Evolutionary conservation across 2,329 filamentous ascomycete genomes (phyloP), one percentile per base, ranked within the genome.

Genomic region (Aspergillus sp.): DNA sequence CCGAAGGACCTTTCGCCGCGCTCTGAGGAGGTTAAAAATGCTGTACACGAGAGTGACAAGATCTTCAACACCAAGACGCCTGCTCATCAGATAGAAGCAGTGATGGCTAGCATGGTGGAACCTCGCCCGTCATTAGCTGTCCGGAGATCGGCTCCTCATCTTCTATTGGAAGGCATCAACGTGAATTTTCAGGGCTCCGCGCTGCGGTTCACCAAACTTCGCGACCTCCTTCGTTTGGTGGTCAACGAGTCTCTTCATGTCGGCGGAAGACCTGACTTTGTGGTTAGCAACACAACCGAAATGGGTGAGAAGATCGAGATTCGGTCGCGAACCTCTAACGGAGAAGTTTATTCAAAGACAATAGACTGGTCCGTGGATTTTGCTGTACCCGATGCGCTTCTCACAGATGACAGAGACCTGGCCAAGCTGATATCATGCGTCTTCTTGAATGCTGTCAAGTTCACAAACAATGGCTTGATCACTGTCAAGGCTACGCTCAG

Each of bases 401-500:
- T 76, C 45, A 78, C 85, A 44, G 85, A 88, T 65, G 85, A 88
- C 67, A 81, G 84, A 63, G 85, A 88, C 59, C 72, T 88, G 36
- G 81, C 82, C 44, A 88, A 88, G 66, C 74, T 87, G 64, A 81
- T 88, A 2, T 87, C 84, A 3, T 86, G 84, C 61, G 81, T 88
- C 3, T 82, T 85, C 42, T 66, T 86, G 30, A 90, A 90, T 67
- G 87, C 87, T 3, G 80, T 89, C 65, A 90, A 90, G 68, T 90
- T 90, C 66, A 89, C 87, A 0, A 85, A 88, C 56, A 78, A 80
- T 54, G 87, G 88, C 6, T 77, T 74, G 12, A 87, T 90, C 55
- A 81, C 74, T 2, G 74, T 90, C 12, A 72, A 72, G 47, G 84
- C 82, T 4, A 80, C 77, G 5, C 75, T 86, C 42, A 83, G 81